Conservation (phyloP, 805 yeast species). For the Hanseniaspora nectarophila region DNA sequence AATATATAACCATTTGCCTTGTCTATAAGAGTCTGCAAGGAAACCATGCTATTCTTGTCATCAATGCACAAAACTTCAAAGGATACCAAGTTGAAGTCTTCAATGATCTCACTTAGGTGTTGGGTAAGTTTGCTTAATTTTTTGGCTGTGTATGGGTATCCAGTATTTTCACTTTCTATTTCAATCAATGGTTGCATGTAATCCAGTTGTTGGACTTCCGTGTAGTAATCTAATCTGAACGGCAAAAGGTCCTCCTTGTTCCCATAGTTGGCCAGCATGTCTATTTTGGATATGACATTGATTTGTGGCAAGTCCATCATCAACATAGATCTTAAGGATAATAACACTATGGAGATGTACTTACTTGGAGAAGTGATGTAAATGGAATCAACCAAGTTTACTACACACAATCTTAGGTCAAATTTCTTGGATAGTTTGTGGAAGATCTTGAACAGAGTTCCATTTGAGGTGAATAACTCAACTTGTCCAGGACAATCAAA, state of each 20-base stretch:
- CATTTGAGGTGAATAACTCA: conserved; percentile 84
- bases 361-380: conserved; percentile 79
- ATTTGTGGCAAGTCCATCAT: conserved; percentile 87
- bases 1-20: conserved; percentile 88
- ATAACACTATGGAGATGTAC: conserved; percentile 66
- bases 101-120: conserved; percentile 68
- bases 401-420: conserved; percentile 69
- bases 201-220: conserved; percentile 78
- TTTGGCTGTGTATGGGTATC: conserved; percentile 40
- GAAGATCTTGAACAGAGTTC: conserved; percentile 59
- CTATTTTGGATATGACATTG: conserved; percentile 86
- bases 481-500: conserved; percentile 96
- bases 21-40: conserved; percentile 63
- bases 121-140: conserved; percentile 58
- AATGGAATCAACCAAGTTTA: conserved; percentile 71
- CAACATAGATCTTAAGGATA: conserved; percentile 82
- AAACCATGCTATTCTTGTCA: conserved; percentile 84
- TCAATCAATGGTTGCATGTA: conserved; percentile 57
- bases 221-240: conserved; percentile 71
- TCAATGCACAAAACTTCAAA: conserved; percentile 86
- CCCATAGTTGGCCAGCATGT: conserved; percentile 64
- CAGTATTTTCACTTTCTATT: conserved; percentile 46
- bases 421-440: conserved; percentile 47
- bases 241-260: conserved; percentile 40
- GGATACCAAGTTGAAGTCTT: conserved; percentile 75